Percentiles rank a stretch among this genome's conserved stretches.
Evolutionary conservation across 1,139 yeast genomes (phyloP).

Genomic region (Geotrichum australiense): DNA sequence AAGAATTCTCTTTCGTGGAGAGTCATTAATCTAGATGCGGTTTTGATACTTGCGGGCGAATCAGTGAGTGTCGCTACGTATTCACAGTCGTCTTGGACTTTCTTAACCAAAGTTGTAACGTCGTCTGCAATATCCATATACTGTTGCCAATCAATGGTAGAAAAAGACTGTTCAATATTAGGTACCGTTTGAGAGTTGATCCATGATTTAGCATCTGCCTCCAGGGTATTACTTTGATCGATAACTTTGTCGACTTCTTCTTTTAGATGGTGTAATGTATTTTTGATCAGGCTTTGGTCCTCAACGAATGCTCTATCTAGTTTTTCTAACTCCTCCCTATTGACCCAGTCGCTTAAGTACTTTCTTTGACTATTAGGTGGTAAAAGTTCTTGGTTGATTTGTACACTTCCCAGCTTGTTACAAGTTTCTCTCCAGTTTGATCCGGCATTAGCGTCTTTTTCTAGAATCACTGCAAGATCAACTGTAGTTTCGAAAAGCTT

Average conservation of each 20-base stretch:
- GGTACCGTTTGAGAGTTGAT: constrained; percentile 16
- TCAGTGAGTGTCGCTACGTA: constrained; percentile 26
- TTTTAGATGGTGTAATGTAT: constrained; percentile 18
- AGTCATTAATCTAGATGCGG: constrained; percentile 21
- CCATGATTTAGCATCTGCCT: constrained; percentile 20
- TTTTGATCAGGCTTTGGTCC: constrained; percentile 15
- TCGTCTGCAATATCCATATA: constrained; percentile 26
- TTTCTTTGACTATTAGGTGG: constrained; percentile 16
- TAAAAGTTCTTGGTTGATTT: constrained; percentile 13
- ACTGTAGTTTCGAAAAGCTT: constrained; percentile 24
- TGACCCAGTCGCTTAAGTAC: constrained; percentile 26
- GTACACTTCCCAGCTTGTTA: constrained; percentile 17
- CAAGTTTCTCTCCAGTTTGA: constrained; percentile 24
- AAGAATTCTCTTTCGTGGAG: constrained; percentile 29
- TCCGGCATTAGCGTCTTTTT: constrained; percentile 24
- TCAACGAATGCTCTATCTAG: constrained; percentile 18
- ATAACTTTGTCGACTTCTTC: constrained; percentile 22
- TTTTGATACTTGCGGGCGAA: constrained; percentile 22
- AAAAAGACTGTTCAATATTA: constrained; percentile 7
- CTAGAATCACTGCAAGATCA: constrained; percentile 25
- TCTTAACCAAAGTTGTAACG: constrained; percentile 26
- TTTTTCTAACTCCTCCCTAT: constrained; percentile 19
- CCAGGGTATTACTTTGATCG: constrained; percentile 21
- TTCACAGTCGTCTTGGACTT: constrained; percentile 28
- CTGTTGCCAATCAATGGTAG: constrained; percentile 9